Percentiles rank a stretch among this genome's conserved stretches.
phyloP scores from a whole-genome alignment of 768 basidiomycete genomes.

The Crepidotus variabilis region DNA sequence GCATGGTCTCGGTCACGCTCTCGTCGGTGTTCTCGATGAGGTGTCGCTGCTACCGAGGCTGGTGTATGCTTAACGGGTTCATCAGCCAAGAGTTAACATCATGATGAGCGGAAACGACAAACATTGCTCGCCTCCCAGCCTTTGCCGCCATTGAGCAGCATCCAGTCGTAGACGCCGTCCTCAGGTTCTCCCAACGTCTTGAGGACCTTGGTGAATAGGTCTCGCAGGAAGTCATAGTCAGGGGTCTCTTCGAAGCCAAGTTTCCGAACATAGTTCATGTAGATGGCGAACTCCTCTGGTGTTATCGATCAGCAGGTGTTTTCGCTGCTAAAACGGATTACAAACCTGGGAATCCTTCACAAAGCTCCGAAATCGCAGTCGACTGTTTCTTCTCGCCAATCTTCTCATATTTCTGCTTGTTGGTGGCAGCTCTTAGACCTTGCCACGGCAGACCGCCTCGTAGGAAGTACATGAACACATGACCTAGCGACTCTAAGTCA shows the following conservation, averaged over 20 bases:
- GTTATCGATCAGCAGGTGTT: constrained; percentile 1
- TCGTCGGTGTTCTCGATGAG: constrained; percentile 52
- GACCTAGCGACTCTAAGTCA: constrained; percentile 94
- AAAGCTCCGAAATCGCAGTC: constrained; percentile 86
- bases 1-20: constrained; percentile 44
- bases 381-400: constrained; percentile 99
- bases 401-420: constrained; percentile 99
- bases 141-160: constrained; percentile 89
- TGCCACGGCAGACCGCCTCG: constrained; percentile 98
- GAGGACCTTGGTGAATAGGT: constrained; percentile 88
- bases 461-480: constrained; percentile 99
- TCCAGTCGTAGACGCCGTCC: constrained; percentile 95
- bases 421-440: constrained; percentile 93
- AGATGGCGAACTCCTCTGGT: constrained; percentile 94
- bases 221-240: constrained; percentile 96
- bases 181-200: constrained; percentile 86
- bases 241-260: constrained; percentile 97
- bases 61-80: constrained; percentile 44
- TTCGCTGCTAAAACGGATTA: constrained; percentile 9
- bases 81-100: not conserved
- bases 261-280: constrained; percentile 99
- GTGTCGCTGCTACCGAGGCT: constrained; percentile 46
- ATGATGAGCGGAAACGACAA: constrained; percentile 27
- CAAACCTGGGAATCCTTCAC: constrained; percentile 94
- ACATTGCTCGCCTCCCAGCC: constrained; percentile 93